Conservation (phyloP, 208 protist species). For the Strigomonas culicis region DNA sequence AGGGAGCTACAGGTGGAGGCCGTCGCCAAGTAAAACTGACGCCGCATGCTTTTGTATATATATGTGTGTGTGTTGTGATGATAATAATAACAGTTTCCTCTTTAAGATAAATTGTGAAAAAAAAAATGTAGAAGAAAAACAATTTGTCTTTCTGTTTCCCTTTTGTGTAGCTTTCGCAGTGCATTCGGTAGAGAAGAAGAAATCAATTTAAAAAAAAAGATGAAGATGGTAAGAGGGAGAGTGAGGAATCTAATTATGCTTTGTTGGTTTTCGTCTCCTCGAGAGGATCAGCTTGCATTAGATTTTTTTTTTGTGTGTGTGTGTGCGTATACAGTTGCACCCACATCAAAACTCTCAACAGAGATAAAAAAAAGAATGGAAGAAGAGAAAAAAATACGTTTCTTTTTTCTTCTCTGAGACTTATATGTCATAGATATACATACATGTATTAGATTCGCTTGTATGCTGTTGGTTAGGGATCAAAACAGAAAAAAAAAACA, state of each 20-base stretch:
- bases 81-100: background rate
- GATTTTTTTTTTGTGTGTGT: background rate
- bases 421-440: too few species aligned
- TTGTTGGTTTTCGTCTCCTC: background rate
- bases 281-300: background rate
- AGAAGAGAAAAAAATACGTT: constrained; percentile 10
- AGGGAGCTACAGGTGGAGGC: too few species aligned
- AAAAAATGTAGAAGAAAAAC: constrained; percentile 8
- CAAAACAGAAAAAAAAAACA: constrained; percentile 18
- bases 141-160: background rate
- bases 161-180: too few species aligned
- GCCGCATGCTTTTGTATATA: background rate
- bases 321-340: too few species aligned
- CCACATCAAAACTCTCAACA: background rate
- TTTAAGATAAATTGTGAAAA: constrained; percentile 6
- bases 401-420: too few species aligned
- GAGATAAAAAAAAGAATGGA: constrained; percentile 5
- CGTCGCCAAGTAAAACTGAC: too few species aligned
- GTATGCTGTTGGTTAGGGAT: background rate
- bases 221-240: background rate
- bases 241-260: background rate
- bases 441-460: too few species aligned
- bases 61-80: background rate
- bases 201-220: constrained; percentile 7
- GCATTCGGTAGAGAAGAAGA: background rate